Evolutionary conservation across 805 yeast species (phyloP).

Genomic region (Barnettozyma sucrosica): DNA sequence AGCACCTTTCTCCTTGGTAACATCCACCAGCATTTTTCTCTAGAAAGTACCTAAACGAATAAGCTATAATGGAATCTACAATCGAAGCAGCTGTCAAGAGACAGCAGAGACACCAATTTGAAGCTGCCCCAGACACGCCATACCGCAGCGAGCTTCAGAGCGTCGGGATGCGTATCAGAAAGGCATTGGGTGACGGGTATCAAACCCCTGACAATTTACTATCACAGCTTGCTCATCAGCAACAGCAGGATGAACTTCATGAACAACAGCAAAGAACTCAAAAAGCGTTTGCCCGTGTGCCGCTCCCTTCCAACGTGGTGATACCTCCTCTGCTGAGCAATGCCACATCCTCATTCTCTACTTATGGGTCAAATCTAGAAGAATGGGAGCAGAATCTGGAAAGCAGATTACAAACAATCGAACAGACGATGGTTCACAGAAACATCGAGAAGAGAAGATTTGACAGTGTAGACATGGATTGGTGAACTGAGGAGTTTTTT

Average conservation of each 20-base stretch:
- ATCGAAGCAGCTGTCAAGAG: conserved; percentile 32
- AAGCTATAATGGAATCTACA: not conserved
- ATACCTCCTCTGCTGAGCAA: conserved; percentile 32
- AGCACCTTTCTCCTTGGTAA: not conserved
- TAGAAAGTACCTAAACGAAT: not conserved
- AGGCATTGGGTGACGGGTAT: conserved; percentile 61
- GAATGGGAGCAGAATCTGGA: conserved; percentile 36
- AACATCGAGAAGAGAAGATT: conserved; percentile 24
- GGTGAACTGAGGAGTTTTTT: conserved; percentile 9
- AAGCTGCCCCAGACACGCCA: conserved; percentile 29
- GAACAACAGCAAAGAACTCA: conserved; percentile 17
- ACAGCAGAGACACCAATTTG: conserved; percentile 24
- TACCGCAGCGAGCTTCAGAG: conserved; percentile 40
- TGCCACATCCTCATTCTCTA: conserved; percentile 26
- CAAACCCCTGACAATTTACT: conserved; percentile 20
- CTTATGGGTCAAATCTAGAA: conserved; percentile 32
- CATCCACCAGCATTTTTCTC: not conserved
- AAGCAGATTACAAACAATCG: conserved; percentile 30
- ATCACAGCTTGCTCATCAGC: conserved; percentile 11
- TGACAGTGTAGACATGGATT: conserved; percentile 23
- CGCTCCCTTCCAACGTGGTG: conserved; percentile 28
- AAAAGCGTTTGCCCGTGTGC: conserved; percentile 18
- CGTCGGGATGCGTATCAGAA: conserved; percentile 68
- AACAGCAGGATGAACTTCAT: conserved; percentile 20
- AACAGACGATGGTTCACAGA: conserved; percentile 20